Conservation (phyloP, 352 stramenopile species). For the Phytophthora sp. region DNA sequence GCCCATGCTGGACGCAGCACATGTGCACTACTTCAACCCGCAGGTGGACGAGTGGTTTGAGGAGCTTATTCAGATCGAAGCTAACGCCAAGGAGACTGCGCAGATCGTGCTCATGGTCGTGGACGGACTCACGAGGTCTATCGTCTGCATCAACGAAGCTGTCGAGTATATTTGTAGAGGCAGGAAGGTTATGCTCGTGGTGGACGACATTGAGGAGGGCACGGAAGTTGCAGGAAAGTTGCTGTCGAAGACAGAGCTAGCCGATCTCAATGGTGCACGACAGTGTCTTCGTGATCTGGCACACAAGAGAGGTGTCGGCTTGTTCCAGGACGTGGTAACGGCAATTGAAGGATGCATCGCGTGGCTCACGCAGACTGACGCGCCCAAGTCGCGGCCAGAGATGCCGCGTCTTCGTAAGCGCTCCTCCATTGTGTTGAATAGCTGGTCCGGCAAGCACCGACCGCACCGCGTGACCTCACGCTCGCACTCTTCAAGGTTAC, state of each 20-base stretch:
- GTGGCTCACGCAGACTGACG: slow-evolving; percentile 59
- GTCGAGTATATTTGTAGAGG: slow-evolving; percentile 88
- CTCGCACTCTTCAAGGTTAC: slow-evolving; percentile 63
- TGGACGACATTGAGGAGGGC: slow-evolving; percentile 74
- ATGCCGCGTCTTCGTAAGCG: slow-evolving; percentile 70
- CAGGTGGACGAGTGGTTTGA: slow-evolving; percentile 91
- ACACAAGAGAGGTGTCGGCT: slow-evolving; percentile 42
- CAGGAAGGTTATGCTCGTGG: slow-evolving; percentile 75
- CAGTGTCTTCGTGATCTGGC: slow-evolving; percentile 81
- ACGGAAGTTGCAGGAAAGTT: slow-evolving; percentile 54
- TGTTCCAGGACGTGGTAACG: slow-evolving; percentile 59
- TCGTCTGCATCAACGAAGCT: slow-evolving; percentile 89
- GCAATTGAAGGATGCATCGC: slow-evolving; percentile 57
- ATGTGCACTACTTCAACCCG: slow-evolving; percentile 87
- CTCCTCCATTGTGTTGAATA: slow-evolving; percentile 79
- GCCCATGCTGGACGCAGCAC: slow-evolving; percentile 67
- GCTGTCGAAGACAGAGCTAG: slow-evolving; percentile 67
- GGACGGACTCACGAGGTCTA: slow-evolving; percentile 74
- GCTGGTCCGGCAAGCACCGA: slow-evolving; percentile 63
- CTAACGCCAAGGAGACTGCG: slow-evolving; percentile 80
- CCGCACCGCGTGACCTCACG: slow-evolving; percentile 59
- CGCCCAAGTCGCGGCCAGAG: slow-evolving; percentile 47
- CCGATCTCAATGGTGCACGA: slow-evolving; percentile 83
- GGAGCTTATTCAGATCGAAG: slow-evolving; percentile 84
- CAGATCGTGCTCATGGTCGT: slow-evolving; percentile 90